Conservation (phyloP, 1,284 basidiomycete species). For the Dichomitus squalens region DNA sequence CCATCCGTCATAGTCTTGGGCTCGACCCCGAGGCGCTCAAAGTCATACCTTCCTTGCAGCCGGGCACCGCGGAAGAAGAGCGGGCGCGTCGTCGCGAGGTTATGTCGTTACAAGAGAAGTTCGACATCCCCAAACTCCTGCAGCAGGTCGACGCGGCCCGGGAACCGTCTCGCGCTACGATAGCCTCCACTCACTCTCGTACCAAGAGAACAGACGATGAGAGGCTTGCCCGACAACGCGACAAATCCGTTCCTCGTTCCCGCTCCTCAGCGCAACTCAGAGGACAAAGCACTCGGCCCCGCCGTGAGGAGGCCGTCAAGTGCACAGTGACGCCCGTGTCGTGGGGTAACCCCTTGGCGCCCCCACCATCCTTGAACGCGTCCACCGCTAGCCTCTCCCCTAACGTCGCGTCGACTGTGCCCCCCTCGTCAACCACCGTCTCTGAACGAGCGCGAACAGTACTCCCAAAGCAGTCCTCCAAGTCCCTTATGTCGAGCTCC, state of each 20-base stretch:
- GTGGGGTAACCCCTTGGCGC: neutral
- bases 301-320: neutral
- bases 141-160: constrained; percentile 1
- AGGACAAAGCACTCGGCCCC: neutral
- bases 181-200: neutral
- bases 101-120: neutral
- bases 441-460: neutral
- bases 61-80: constrained; percentile 5
- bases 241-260: neutral
- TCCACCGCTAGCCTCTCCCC: neutral
- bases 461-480: neutral
- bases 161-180: neutral
- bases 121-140: neutral
- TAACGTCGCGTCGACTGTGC: neutral
- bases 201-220: neutral
- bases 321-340: neutral
- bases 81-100: constrained; percentile 5
- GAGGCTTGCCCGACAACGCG: neutral
- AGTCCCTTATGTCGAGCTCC: too few species aligned
- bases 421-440: neutral
- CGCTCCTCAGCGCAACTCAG: neutral
- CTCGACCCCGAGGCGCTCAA: neutral
- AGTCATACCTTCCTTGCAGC: neutral
- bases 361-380: neutral
- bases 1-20: neutral